A percentile compares a stretch with the other conserved stretches of the same genome.
phyloP scores from a whole-genome alignment of 2,329 filamentous ascomycete genomes.

The Alternaria incomplexa region DNA sequence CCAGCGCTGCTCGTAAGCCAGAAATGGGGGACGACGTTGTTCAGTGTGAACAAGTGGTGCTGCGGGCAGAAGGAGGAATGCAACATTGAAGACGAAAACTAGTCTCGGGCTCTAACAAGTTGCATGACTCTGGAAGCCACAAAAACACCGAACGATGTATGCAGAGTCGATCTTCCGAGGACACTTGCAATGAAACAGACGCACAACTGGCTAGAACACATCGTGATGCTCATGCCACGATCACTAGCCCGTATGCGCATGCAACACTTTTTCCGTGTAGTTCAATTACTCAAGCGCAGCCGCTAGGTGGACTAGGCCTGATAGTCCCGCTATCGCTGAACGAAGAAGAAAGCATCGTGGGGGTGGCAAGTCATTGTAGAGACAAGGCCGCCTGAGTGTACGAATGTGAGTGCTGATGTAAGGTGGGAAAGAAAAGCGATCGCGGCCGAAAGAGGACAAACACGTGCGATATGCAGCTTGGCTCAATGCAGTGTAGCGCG shows the following conservation, averaged over 20 bases:
- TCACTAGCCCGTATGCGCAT: neutral
- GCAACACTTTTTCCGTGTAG: neutral
- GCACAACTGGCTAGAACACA: neutral
- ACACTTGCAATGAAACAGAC: neutral
- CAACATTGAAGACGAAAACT: neutral
- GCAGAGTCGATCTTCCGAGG: neutral
- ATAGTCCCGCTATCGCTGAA: neutral
- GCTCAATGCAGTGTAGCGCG: neutral
- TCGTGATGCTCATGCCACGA: neutral
- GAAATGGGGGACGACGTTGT: neutral
- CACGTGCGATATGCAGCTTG: constrained; percentile 1
- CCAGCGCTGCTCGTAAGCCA: neutral
- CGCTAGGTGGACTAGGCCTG: neutral
- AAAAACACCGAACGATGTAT: neutral
- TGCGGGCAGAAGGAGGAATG: neutral
- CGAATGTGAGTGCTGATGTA: neutral
- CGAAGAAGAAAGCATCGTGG: neutral
- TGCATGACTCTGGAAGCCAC: neutral
- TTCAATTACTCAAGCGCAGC: neutral
- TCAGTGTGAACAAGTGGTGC: neutral
- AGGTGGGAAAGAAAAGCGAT: neutral
- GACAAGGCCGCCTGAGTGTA: neutral
- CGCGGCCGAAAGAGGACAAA: neutral
- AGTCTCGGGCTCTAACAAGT: neutral
- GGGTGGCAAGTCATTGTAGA: neutral